Conservation (phyloP, 1,284 basidiomycete species). For the Moniliophthora roreri region DNA sequence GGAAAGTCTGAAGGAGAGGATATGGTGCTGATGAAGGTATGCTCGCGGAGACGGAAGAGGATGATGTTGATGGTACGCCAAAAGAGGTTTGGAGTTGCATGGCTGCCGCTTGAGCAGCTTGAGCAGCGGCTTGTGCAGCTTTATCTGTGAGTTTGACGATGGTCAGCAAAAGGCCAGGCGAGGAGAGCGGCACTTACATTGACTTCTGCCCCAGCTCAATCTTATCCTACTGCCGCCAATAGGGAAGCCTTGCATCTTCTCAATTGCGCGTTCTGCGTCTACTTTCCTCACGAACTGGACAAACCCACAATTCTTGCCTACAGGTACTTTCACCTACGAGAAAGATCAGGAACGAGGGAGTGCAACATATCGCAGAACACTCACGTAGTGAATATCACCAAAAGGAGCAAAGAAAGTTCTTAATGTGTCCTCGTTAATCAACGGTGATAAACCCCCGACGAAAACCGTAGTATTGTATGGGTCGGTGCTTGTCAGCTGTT, state of each 20-base stretch:
- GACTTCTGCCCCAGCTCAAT: slow-evolving; percentile 90
- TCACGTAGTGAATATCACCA: slow-evolving; percentile 88
- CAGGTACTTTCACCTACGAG: slow-evolving; percentile 86
- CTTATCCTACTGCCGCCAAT: slow-evolving; percentile 90
- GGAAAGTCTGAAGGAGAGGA: slow-evolving; percentile 18
- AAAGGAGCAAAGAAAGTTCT: slow-evolving; percentile 88
- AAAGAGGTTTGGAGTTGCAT: slow-evolving; percentile 43
- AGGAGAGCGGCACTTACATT: too few species aligned
- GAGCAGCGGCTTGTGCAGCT: slow-evolving; percentile 83
- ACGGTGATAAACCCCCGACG: slow-evolving; percentile 82
- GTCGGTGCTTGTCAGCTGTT: slow-evolving; percentile 81
- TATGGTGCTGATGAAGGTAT: slow-evolving; percentile 36
- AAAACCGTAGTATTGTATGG: slow-evolving; percentile 94
- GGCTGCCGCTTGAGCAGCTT: slow-evolving; percentile 74
- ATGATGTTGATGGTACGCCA: neutral
- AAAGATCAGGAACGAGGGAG: slow-evolving; percentile 11
- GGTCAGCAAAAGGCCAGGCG: too few species aligned
- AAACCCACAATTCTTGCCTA: slow-evolving; percentile 94
- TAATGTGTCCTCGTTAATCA: slow-evolving; percentile 86
- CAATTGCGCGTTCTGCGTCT: slow-evolving; percentile 90
- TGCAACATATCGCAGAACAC: slow-evolving; percentile 23
- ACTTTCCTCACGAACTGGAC: slow-evolving; percentile 92
- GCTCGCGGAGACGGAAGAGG: neutral
- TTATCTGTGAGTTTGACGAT: slow-evolving; percentile 64
- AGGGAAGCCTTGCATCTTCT: slow-evolving; percentile 95